These are phyloP conservation scores for Solanum hybrid DNA, from an alignment of 305 asterid genomes.

Conservation along the genomic window DNA sequence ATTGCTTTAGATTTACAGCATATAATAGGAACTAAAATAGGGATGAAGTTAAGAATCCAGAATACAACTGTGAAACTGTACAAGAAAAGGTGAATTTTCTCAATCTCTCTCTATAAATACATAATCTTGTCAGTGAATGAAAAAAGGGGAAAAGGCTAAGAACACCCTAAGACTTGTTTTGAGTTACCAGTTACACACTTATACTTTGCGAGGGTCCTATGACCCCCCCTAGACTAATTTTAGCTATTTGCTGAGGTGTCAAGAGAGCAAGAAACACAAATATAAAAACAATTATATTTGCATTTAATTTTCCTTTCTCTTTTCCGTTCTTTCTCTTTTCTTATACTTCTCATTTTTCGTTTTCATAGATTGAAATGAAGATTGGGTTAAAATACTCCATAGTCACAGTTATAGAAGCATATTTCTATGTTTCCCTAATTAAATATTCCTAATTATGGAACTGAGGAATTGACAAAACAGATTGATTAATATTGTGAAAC, in stretches of 20 bases:
- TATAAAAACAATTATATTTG: not conserved
- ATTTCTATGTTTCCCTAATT: not conserved
- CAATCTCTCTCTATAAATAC: not conserved
- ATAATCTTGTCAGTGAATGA: not conserved
- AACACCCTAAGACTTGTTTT: not conserved
- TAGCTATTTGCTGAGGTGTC: not conserved
- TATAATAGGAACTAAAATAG: not conserved
- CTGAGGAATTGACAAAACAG: not conserved
- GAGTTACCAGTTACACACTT: not conserved
- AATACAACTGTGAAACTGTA: not conserved
- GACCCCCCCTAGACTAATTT: not conserved
- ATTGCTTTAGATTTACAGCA: not conserved
- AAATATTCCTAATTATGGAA: not conserved
- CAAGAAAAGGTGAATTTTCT: not conserved
- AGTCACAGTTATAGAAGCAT: not conserved
- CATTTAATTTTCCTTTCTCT: not conserved
- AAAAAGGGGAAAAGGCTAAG: not conserved
- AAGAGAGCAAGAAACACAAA: not conserved
- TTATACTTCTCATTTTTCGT: not conserved
- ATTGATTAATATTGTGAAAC: not conserved
- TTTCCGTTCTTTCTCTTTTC: not conserved
- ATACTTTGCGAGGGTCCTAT: not conserved
- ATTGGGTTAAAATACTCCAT: not conserved
- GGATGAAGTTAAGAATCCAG: not conserved
- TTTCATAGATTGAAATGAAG: not conserved